Evolutionary conservation across 805 yeast genomes (phyloP), one percentile per base, ranked within the genome.

Genomic region (Tanozyma kutaoensis): DNA sequence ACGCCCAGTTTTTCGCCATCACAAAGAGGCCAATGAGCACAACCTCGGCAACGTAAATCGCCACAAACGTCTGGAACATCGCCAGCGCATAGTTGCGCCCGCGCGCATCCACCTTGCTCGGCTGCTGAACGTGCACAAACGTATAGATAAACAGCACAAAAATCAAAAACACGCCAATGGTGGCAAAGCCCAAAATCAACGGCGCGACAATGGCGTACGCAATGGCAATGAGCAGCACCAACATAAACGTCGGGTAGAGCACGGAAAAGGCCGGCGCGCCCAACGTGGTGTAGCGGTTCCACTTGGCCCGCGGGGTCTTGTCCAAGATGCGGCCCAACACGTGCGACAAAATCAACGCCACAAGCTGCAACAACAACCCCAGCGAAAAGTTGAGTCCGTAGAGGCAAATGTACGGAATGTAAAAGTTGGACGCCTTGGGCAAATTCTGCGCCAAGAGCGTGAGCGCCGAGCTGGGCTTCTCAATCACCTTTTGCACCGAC

Each of bases 371-470:
- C 28, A 91, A 52, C 19, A 73, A 58, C 34, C 81, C 82, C n/a
- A 86, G 72, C 20, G 93, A 72, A 26, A 76, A 58, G 3, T 85
- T 58, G 37, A 88, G 60, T 30, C 95, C 96, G 54, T 76, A 81
- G 39, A 88, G 65, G 34, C 85, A 50, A 52, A 84, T 70, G 55
- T 79, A 88, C 14, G 78, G 61, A 38, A 88, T 77, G 63, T 81
- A 88, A 52, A 88, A 88, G 55, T 86, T 88, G 12, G 94, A 72
- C 11, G 97, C 79, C 40, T 76, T 78, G 31, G 98, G 98, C 38
- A 88, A 61, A 35, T 84, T 77, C 24, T 58, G 51, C 6, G 93
- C 78, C 40, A 88, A 62, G 33, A 86, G 53, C 8, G 62, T 51
- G 78, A 84, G 69, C n/a, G 93, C 95, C 14, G 57, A 42, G 2